Evolutionary conservation across 2,329 filamentous ascomycete genomes (phyloP).

Genomic region (Periconia sp.): DNA sequence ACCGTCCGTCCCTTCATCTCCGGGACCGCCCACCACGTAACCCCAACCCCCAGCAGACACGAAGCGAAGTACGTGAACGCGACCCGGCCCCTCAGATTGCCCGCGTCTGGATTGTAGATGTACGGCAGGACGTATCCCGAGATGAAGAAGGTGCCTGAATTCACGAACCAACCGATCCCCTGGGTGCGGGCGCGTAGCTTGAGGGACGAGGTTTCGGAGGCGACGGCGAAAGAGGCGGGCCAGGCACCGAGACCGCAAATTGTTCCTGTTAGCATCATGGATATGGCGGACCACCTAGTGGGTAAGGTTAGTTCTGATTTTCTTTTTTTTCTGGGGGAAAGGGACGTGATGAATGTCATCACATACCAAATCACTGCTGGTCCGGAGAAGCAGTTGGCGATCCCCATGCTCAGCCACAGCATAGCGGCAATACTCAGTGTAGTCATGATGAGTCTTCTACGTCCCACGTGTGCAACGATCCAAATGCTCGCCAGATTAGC

Average conservation of each 20-base stretch:
- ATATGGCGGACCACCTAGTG: conserved; percentile 44
- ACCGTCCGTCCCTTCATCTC: conserved; percentile 56
- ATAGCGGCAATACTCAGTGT: conserved; percentile 37
- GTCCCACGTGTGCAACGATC: conserved; percentile 46
- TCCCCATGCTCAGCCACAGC: conserved; percentile 51
- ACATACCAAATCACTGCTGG: conserved; percentile 45
- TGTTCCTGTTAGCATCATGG: conserved; percentile 49
- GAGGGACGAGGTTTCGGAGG: conserved; percentile 49
- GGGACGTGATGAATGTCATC: background rate
- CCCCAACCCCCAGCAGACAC: conserved; percentile 35
- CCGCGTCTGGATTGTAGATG: conserved; percentile 53
- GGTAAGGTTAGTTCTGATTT: background rate
- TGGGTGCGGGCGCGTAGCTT: conserved; percentile 49
- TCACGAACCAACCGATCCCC: conserved; percentile 48
- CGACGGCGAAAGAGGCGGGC: conserved; percentile 48
- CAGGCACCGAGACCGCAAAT: conserved; percentile 48
- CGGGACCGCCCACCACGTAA: conserved; percentile 52
- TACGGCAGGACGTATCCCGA: conserved; percentile 55
- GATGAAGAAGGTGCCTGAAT: conserved; percentile 44
- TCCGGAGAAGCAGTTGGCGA: conserved; percentile 50
- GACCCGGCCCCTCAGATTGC: conserved; percentile 44
- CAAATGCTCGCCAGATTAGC: conserved; percentile 51
- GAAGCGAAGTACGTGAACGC: conserved; percentile 46
- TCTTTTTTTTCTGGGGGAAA: background rate
- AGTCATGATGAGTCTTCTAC: conserved; percentile 43